These are phyloP conservation scores for Talaromyces rugulosus DNA, from an alignment of 2,329 filamentous ascomycete species.

Conservation along the genomic window DNA sequence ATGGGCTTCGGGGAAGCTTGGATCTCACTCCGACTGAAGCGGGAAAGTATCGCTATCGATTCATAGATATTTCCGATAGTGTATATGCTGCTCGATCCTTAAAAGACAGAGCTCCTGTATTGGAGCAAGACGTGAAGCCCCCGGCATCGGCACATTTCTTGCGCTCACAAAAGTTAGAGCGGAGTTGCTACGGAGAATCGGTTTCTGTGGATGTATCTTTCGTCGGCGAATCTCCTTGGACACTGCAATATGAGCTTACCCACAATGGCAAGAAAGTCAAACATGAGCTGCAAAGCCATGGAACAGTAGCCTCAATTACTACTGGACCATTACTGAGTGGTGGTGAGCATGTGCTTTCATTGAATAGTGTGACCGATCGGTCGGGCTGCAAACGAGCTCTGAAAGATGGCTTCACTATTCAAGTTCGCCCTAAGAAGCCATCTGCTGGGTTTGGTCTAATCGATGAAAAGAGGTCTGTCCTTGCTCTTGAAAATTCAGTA, in stretches of 20 bases:
- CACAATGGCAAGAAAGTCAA: slow-evolving; percentile 81
- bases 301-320: slow-evolving; percentile 63
- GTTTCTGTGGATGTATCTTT: slow-evolving; percentile 71
- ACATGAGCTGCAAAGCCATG: slow-evolving; percentile 61
- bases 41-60: slow-evolving; percentile 82
- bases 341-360: slow-evolving; percentile 82
- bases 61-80: slow-evolving; percentile 73
- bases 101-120: slow-evolving; percentile 55
- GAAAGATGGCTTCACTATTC: slow-evolving; percentile 78
- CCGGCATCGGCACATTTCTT: slow-evolving; percentile 74
- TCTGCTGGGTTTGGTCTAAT: slow-evolving; percentile 80
- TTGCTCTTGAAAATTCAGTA: slow-evolving; percentile 70
- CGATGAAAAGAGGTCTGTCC: slow-evolving; percentile 71
- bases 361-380: slow-evolving; percentile 81
- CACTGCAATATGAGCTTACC: slow-evolving; percentile 85
- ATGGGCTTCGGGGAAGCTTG: slow-evolving; percentile 75
- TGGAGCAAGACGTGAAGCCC: slow-evolving; percentile 91
- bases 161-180: slow-evolving; percentile 50
- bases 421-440: slow-evolving; percentile 82
- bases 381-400: slow-evolving; percentile 82
- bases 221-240: slow-evolving; percentile 80
- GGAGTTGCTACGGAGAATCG: slow-evolving; percentile 77
- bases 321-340: slow-evolving; percentile 73
- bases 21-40: slow-evolving; percentile 77
- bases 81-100: slow-evolving; percentile 70